Percentiles rank a stretch among this genome's conserved stretches.
Evolutionary conservation across 2,329 filamentous ascomycete species (phyloP).

Genomic region (Xylariales sp.): DNA sequence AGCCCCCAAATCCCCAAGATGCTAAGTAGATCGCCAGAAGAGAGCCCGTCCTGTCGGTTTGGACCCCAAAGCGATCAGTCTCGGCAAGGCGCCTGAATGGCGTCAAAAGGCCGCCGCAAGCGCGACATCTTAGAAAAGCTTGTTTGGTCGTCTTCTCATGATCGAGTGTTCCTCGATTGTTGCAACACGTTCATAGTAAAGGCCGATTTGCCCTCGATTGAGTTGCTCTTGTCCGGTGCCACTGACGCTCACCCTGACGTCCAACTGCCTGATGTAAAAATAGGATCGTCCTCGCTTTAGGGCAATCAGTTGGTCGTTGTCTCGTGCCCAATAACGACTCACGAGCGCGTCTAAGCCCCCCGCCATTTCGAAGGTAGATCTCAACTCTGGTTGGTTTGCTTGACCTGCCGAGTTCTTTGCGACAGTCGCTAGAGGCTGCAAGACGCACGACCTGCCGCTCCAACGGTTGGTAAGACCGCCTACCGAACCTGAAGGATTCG

Average conservation of each 20-base stretch:
- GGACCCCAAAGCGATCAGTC: constrained; percentile 5
- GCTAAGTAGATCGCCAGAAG: background rate
- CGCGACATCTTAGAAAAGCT: background rate
- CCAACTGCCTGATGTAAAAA: no score
- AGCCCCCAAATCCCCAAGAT: no score
- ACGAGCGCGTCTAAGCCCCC: constrained; percentile 6
- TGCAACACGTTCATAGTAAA: no score
- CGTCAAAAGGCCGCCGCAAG: background rate
- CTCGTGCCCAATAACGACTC: constrained; percentile 1
- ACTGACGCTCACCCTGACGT: no score
- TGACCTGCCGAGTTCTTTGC: background rate
- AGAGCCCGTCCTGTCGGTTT: constrained; percentile 2
- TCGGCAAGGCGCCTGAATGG: constrained; percentile 2
- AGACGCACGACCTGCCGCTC: constrained; percentile 7
- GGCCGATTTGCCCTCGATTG: no score
- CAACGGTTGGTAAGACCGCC: constrained; percentile 9
- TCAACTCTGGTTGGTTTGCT: no score
- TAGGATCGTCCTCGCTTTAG: no score
- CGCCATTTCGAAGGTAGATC: no score
- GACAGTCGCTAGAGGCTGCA: no score
- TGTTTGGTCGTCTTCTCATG: constrained; percentile 1
- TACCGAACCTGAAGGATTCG: constrained; percentile 10
- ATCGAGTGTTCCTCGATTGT: background rate
- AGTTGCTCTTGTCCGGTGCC: no score
- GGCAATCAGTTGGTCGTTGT: no score